Percentiles rank a stretch among this genome's conserved stretches.
Evolutionary conservation across 148 eudicot species (phyloP).

Genomic region (Pharnaceum exiguum): DNA sequence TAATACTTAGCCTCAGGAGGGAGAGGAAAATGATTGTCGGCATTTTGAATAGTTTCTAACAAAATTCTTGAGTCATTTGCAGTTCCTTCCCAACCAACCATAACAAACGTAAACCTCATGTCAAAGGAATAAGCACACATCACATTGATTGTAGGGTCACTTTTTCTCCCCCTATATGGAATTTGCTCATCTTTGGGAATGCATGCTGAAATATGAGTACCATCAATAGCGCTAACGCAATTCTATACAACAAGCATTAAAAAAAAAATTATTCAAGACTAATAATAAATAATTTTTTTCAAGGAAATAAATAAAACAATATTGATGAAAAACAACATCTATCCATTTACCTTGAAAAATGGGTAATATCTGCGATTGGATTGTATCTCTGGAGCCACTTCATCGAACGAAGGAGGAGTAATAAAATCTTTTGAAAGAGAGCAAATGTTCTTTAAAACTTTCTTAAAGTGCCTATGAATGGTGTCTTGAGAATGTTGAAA

Average conservation of each 20-base stretch:
- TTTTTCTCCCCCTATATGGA: slow-evolving; percentile 1
- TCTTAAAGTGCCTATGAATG: too few relatives aligned
- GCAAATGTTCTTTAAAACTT: background rate
- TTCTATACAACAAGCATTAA: too few relatives aligned
- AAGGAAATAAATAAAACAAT: background rate
- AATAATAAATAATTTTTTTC: too few relatives aligned
- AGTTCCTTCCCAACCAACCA: slow-evolving; percentile 10
- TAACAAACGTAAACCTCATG: slow-evolving; percentile 8
- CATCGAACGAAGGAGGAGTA: background rate
- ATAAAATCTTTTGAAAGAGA: background rate
- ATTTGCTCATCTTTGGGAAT: background rate
- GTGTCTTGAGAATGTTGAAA: too few relatives aligned
- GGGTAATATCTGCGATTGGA: slow-evolving; percentile 1
- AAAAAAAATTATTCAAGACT: too few relatives aligned
- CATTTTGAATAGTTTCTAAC: background rate
- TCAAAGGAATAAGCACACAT: slow-evolving; percentile 8
- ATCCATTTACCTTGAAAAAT: slow-evolving; percentile 1
- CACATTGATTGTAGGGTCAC: background rate
- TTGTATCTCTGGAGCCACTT: background rate
- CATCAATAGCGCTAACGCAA: background rate
- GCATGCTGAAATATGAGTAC: slow-evolving; percentile 1
- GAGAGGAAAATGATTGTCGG: slow-evolving; percentile 5
- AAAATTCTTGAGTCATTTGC: slow-evolving; percentile 8
- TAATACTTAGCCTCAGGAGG: background rate
- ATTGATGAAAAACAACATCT: background rate